Evolutionary conservation across 371 early-diverging fungal genomes (phyloP), one percentile per base, ranked within the genome.

Genomic region (Mucor velutinosus): DNA sequence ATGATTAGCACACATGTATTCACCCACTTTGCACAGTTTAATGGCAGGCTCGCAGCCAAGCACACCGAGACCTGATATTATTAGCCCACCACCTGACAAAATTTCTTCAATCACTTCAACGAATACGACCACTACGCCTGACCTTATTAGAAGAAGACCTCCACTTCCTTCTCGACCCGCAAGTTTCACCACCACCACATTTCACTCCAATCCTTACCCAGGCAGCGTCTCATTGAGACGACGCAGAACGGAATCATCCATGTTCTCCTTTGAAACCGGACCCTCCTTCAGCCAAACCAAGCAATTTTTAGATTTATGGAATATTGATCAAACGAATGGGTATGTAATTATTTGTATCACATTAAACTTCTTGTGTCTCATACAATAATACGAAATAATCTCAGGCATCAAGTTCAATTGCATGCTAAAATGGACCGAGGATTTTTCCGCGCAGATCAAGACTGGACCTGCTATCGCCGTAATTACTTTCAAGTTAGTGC

Each of bases 381-480:
- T 62, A 49, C 21, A 10, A 55, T 58, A 35, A 23, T 25, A 53
- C 27, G 11, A 23, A 53, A 53, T 53, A 47, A 41, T 45, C 43
- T 43, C 53, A 80, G 83, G 32, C 75, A 80, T 65, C 81, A 84
- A 51, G 60, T 86, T 55, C 80, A 80, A 30, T 75, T 90, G 29
- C 75, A 86, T 58, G 87, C 87, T 56, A 90, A 90, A 60, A 85
- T 93, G 69, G 93, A 93, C 63, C 85, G 90, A 32, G 93, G 94
- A 1, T 94, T 92, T 74, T 92, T 92, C 66, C 74, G 89, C 37
- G 90, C 92, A 21, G 86, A 90, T 43, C 89, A 89, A 70, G 88
- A 89, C 64, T 96, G 96, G 96, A 93, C 94, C 0, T 95, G 96
- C 71, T 96, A 96, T 75, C 89, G 96, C 27, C 88, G 96, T 65